Evolutionary conservation across 768 basidiomycete genomes (phyloP).

Genomic region (Cystobasidiopsis lactophilus): DNA sequence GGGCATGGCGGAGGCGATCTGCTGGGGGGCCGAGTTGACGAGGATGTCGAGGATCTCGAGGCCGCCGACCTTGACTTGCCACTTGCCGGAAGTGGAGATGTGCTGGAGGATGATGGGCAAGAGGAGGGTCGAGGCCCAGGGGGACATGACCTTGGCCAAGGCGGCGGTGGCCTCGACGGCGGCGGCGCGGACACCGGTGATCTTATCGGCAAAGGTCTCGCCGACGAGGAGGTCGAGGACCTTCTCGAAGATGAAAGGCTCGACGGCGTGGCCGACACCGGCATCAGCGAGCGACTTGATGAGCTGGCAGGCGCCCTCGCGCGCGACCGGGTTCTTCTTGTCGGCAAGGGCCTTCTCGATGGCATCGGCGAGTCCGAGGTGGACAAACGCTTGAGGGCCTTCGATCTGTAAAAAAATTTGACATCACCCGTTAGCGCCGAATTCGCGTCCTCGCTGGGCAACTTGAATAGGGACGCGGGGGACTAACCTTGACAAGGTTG

Average conservation of each 20-base stretch:
- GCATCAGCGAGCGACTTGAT: constrained; percentile 41
- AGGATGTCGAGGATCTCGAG: constrained; percentile 45
- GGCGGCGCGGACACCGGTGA: constrained; percentile 68
- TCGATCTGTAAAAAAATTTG: constrained; percentile 1
- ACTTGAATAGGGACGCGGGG: neutral
- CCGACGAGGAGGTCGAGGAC: constrained; percentile 49
- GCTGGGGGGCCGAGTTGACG: constrained; percentile 19
- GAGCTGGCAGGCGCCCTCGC: constrained; percentile 62
- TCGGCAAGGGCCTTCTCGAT: constrained; percentile 31
- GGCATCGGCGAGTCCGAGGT: constrained; percentile 17
- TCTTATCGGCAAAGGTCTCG: constrained; percentile 85
- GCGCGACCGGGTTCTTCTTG: constrained; percentile 75
- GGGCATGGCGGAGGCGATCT: constrained; percentile 31
- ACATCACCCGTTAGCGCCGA: neutral
- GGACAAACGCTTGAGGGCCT: constrained; percentile 15
- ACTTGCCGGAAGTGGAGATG: constrained; percentile 52
- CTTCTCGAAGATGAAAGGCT: constrained; percentile 47
- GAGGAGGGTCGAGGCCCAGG: constrained; percentile 47
- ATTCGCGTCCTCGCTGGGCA: too few relatives aligned
- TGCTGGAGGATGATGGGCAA: constrained; percentile 40
- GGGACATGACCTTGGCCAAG: constrained; percentile 61
- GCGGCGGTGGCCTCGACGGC: constrained; percentile 55
- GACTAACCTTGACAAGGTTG: constrained; percentile 16
- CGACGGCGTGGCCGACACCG: constrained; percentile 41
- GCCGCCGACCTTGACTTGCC: constrained; percentile 83